phyloP scores from a whole-genome alignment of 148 eudicot genomes.

The Cornus controversa region DNA sequence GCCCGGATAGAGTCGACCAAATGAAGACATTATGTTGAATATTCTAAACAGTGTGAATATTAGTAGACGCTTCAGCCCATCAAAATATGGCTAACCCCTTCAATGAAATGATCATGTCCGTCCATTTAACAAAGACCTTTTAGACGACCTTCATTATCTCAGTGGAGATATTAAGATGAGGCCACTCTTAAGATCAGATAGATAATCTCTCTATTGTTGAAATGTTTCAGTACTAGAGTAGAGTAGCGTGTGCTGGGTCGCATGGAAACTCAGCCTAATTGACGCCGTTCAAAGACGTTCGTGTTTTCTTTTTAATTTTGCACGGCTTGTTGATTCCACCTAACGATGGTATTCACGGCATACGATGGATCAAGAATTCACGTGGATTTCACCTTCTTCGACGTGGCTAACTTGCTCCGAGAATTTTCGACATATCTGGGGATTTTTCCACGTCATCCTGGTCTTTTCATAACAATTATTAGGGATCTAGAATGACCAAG shows the following conservation, averaged over 20 bases:
- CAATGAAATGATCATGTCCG: background rate
- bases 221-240: background rate
- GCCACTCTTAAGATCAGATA: too few species aligned
- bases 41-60: too few species aligned
- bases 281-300: background rate
- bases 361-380: background rate
- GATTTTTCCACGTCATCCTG: conserved; percentile 1
- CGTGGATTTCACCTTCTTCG: background rate
- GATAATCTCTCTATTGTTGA: background rate
- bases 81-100: too few species aligned
- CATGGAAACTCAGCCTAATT: background rate
- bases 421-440: background rate
- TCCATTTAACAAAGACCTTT: too few species aligned
- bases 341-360: background rate
- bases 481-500: too few species aligned
- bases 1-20: too few species aligned
- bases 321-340: background rate
- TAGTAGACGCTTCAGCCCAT: background rate
- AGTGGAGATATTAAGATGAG: too few species aligned
- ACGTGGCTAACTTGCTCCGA: conserved; percentile 6
- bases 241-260: background rate
- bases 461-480: conserved; percentile 10
- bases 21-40: conserved; percentile 1
- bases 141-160: too few species aligned
- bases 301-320: too few species aligned